These are phyloP conservation scores for Malus sieversii DNA, from an alignment of 306 rosid species.

Conservation along the genomic window DNA sequence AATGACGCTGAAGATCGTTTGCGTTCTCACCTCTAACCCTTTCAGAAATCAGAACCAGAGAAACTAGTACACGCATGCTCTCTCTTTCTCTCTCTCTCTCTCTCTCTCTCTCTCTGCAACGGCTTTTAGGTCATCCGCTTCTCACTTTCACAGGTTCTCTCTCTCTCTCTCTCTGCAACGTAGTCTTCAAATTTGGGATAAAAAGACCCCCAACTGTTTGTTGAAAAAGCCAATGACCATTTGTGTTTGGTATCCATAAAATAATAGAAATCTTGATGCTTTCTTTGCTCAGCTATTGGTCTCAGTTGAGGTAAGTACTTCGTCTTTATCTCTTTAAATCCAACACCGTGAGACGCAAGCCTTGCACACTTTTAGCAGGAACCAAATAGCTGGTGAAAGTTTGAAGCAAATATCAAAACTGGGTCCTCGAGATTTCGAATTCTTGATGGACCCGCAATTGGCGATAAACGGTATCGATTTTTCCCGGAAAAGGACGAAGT, in stretches of 20 bases:
- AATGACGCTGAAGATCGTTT: not conserved
- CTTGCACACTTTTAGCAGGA: not conserved
- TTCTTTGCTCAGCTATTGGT: not conserved
- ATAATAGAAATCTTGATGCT: not conserved
- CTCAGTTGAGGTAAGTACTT: not conserved
- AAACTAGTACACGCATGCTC: constrained; percentile 11
- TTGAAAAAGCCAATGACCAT: not conserved
- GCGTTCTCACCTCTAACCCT: not conserved
- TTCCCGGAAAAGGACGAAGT: constrained; percentile 48
- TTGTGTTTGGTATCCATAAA: not conserved
- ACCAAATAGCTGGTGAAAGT: not conserved
- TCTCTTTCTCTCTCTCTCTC: no score
- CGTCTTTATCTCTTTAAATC: not conserved
- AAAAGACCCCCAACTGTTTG: not conserved
- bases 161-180: not conserved
- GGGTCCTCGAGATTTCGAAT: constrained; percentile 9
- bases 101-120: not conserved
- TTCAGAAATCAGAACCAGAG: not conserved
- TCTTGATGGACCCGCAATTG: constrained; percentile 44
- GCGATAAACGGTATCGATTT: constrained; percentile 32
- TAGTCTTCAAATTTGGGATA: not conserved
- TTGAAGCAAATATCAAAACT: not conserved
- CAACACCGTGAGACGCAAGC: not conserved
- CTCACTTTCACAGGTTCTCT: constrained; percentile 7
- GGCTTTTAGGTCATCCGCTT: not conserved